These are phyloP conservation scores for Cenococcum geophilum DNA, from an alignment of 495 filamentous ascomycete genomes.

Conservation along the genomic window DNA sequence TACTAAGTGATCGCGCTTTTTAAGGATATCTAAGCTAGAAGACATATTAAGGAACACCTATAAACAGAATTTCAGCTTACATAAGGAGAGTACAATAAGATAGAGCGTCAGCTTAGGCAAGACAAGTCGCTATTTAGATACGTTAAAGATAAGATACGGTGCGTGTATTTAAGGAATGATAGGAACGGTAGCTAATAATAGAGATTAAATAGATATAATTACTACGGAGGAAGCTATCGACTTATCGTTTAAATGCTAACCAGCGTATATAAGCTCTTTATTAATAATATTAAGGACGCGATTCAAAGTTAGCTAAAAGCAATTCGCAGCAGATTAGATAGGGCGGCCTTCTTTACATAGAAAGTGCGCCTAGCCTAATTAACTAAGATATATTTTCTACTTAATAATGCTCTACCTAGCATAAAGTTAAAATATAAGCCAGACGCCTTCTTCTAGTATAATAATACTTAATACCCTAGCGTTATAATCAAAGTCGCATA, in stretches of 20 bases:
- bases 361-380: constrained; percentile 21
- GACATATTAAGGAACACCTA: too few relatives aligned
- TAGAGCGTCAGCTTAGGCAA: too few relatives aligned
- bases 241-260: constrained; percentile 20
- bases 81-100: too few relatives aligned
- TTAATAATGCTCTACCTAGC: not conserved
- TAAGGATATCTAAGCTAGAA: not conserved
- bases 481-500: constrained; percentile 16
- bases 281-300: constrained; percentile 16
- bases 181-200: too few relatives aligned
- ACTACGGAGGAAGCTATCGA: constrained; percentile 2
- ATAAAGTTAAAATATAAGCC: constrained; percentile 18
- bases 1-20: constrained; percentile 10
- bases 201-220: too few relatives aligned
- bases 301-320: constrained; percentile 22
- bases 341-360: constrained; percentile 12
- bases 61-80: too few relatives aligned
- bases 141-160: too few relatives aligned
- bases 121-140: not conserved
- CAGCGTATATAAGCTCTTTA: constrained; percentile 17
- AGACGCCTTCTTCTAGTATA: constrained; percentile 11
- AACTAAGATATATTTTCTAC: constrained; percentile 9
- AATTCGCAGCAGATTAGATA: constrained; percentile 15
- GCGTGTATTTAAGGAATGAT: too few relatives aligned
- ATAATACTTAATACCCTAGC: constrained; percentile 7